A percentile compares a stretch with the other conserved stretches of the same genome.
Evolutionary conservation across 768 basidiomycete genomes (phyloP).

Genomic region (Mycena alexandri): DNA sequence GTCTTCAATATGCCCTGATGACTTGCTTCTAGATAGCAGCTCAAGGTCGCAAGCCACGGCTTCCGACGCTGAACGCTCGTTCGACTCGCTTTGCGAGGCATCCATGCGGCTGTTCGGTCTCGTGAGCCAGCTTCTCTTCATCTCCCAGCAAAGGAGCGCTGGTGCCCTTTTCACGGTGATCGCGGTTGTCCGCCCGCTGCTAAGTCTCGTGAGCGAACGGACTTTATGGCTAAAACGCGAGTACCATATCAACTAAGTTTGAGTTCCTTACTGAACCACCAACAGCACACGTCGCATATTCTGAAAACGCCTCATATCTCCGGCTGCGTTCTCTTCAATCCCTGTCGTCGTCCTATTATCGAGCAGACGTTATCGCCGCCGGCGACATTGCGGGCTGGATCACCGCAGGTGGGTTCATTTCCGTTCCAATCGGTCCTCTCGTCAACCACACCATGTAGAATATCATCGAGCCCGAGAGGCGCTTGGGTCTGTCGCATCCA

Average conservation of each 20-base stretch:
- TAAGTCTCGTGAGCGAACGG: not conserved
- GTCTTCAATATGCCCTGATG: not conserved
- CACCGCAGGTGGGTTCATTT: constrained; percentile 11
- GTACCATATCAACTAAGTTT: not conserved
- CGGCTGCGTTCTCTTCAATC: constrained; percentile 11
- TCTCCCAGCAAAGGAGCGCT: constrained; percentile 23
- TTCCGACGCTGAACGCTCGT: constrained; percentile 11
- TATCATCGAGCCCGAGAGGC: constrained; percentile 23
- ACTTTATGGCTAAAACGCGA: constrained; percentile 26
- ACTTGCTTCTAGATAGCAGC: not conserved
- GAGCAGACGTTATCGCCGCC: constrained; percentile 27
- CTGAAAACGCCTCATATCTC: constrained; percentile 24
- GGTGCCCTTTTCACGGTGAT: constrained; percentile 15
- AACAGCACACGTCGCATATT: constrained; percentile 31
- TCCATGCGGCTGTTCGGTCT: constrained; percentile 15
- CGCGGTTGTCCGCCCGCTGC: constrained; percentile 21
- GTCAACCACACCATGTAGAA: constrained; percentile 16
- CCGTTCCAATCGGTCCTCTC: not conserved
- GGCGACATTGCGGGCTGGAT: constrained; percentile 34
- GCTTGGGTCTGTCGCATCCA: constrained; percentile 1
- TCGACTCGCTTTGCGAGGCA: constrained; percentile 19
- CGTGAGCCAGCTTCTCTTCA: constrained; percentile 18
- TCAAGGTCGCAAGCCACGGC: constrained; percentile 18
- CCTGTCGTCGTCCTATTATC: constrained; percentile 9
- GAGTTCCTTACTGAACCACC: not conserved